These are phyloP conservation scores for Filobasidium uniguttulatum DNA, from an alignment of 1,284 basidiomycete species.

Conservation along the genomic window DNA sequence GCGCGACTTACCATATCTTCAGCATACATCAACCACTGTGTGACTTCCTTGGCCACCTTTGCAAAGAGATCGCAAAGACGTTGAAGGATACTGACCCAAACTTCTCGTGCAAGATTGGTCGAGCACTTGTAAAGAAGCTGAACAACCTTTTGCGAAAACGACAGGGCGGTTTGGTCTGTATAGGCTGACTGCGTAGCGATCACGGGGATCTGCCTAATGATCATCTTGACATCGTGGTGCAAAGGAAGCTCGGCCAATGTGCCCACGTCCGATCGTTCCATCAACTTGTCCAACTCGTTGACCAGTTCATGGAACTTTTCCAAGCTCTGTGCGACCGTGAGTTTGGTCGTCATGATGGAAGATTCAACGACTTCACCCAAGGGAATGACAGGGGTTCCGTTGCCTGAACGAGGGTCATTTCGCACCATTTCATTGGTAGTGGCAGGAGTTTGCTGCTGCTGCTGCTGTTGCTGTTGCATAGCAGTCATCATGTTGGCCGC, in stretches of 20 bases:
- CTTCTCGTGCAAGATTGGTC: conserved; percentile 69
- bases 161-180: conserved; percentile 69
- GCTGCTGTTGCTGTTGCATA: conserved; percentile 1
- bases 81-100: conserved; percentile 78
- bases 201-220: conserved; percentile 66
- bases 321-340: conserved; percentile 26
- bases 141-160: conserved; percentile 63
- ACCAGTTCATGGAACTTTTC: conserved; percentile 47
- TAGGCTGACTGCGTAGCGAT: conserved; percentile 65
- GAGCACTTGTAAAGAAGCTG: conserved; percentile 63
- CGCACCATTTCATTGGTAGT: conserved; percentile 8
- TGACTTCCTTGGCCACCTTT: conserved; percentile 91
- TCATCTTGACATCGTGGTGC: conserved; percentile 70
- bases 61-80: conserved; percentile 77
- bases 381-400: conserved; percentile 16
- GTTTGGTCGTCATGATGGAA: conserved; percentile 15
- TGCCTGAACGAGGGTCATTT: conserved; percentile 20
- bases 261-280: conserved; percentile 50
- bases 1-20: conserved; percentile 68
- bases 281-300: conserved; percentile 63
- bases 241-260: conserved; percentile 57
- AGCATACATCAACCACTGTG: conserved; percentile 90
- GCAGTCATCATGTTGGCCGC: background rate
- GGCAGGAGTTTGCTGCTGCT: background rate
- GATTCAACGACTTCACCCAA: conserved; percentile 21